These are phyloP conservation scores for Imleria badia DNA, from an alignment of 768 basidiomycete genomes.

Conservation along the genomic window DNA sequence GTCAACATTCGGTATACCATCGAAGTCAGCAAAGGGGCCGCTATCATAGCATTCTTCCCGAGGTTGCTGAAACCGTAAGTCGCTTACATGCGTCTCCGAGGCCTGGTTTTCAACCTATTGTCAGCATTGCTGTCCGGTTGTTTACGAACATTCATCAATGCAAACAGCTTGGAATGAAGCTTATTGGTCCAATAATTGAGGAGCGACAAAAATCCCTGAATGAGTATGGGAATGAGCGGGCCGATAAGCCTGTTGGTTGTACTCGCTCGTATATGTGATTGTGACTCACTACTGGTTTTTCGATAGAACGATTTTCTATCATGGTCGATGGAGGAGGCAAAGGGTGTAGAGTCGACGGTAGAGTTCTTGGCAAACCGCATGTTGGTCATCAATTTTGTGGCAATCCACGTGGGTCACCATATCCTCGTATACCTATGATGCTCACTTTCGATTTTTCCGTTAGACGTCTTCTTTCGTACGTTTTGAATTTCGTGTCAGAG, in stretches of 20 bases:
- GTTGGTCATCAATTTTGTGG: conserved; percentile 15
- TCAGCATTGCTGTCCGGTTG: too few relatives aligned
- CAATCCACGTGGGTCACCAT: conserved; percentile 24
- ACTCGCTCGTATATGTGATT: not conserved
- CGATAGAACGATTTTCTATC: too few relatives aligned
- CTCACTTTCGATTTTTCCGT: not conserved
- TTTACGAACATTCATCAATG: not conserved
- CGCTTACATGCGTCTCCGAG: too few relatives aligned
- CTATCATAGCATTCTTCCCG: too few relatives aligned
- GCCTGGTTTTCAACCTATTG: too few relatives aligned
- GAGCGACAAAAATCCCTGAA: conserved; percentile 25
- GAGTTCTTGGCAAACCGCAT: conserved; percentile 25
- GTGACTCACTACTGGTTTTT: not conserved
- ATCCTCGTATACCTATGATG: too few relatives aligned
- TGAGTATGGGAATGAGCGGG: conserved; percentile 27
- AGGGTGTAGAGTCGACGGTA: conserved; percentile 15
- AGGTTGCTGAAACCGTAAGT: too few relatives aligned
- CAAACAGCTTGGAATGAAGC: conserved; percentile 7
- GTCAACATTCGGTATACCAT: too few relatives aligned
- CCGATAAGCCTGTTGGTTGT: conserved; percentile 34
- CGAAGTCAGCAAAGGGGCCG: too few relatives aligned
- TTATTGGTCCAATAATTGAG: conserved; percentile 31
- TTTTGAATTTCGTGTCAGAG: not conserved
- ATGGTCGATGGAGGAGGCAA: conserved; percentile 29
- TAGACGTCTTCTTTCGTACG: conserved; percentile 22